Conservation (phyloP, 371 early-diverging fungal genomes). For the Actinomucor elegans region DNA sequence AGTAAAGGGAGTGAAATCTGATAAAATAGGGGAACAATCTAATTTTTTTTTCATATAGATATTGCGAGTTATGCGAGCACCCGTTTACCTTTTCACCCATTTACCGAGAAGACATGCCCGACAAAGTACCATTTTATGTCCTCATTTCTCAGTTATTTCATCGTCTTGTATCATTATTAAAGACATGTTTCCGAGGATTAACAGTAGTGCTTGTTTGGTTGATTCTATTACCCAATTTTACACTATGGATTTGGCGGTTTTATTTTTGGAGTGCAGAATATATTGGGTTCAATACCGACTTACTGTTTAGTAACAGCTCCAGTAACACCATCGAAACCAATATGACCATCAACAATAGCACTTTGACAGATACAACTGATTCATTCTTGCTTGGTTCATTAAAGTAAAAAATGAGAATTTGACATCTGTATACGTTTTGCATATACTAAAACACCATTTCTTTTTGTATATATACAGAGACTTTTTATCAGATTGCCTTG, state of each 20-base stretch:
- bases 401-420: too few relatives aligned
- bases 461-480: slow-evolving; percentile 33
- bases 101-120: slow-evolving; percentile 72
- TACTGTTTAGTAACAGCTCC: neutral
- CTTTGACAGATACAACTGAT: neutral
- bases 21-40: neutral
- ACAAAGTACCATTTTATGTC: slow-evolving; percentile 55
- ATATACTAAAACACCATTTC: too few relatives aligned
- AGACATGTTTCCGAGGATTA: slow-evolving; percentile 34
- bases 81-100: slow-evolving; percentile 80
- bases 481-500: slow-evolving; percentile 77
- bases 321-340: too few relatives aligned
- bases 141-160: slow-evolving; percentile 50
- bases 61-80: slow-evolving; percentile 89
- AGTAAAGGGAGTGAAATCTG: slow-evolving; percentile 31
- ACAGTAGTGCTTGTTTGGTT: slow-evolving; percentile 75
- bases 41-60: slow-evolving; percentile 29
- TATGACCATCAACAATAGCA: neutral
- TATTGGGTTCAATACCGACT: slow-evolving; percentile 16
- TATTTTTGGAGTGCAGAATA: slow-evolving; percentile 73
- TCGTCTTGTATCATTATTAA: slow-evolving; percentile 35
- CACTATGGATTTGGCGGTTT: slow-evolving; percentile 79
- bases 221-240: slow-evolving; percentile 73
- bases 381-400: too few relatives aligned
- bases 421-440: too few relatives aligned